These are phyloP conservation scores for Microcyclospora pomicola DNA, from an alignment of 2,329 filamentous ascomycete genomes.

Conservation along the genomic window DNA sequence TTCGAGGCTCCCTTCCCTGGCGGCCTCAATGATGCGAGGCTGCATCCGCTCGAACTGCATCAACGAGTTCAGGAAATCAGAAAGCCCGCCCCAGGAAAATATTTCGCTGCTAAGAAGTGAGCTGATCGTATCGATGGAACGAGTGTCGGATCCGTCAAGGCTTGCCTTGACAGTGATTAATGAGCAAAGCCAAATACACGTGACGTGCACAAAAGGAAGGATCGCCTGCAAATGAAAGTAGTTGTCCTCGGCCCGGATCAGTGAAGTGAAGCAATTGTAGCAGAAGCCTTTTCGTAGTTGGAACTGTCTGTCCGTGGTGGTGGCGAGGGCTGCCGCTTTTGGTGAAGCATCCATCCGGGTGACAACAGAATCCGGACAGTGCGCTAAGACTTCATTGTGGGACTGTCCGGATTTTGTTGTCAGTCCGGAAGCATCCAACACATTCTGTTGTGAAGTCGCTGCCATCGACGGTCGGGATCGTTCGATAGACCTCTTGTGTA, in stretches of 20 bases:
- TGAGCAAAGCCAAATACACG: constrained; percentile 44
- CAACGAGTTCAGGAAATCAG: constrained; percentile 40
- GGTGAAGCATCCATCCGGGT: too few relatives aligned
- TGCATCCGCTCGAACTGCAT: constrained; percentile 12
- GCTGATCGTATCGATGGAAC: constrained; percentile 17
- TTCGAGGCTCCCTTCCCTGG: too few relatives aligned
- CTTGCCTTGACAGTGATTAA: constrained; percentile 7
- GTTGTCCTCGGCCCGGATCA: background rate
- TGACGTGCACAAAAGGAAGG: constrained; percentile 48
- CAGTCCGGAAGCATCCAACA: constrained; percentile 2
- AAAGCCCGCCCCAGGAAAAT: constrained; percentile 42
- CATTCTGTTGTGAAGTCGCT: background rate
- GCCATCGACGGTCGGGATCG: constrained; percentile 23
- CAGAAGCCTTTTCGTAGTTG: background rate
- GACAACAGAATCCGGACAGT: too few relatives aligned
- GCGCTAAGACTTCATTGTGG: too few relatives aligned
- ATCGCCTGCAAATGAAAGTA: constrained; percentile 36
- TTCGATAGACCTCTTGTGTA: constrained; percentile 4
- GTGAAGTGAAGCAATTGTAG: background rate
- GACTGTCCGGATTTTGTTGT: too few relatives aligned
- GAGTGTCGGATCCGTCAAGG: constrained; percentile 7
- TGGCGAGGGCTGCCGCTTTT: too few relatives aligned
- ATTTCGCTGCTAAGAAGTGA: constrained; percentile 15
- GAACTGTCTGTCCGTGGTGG: too few relatives aligned
- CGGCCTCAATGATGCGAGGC: too few relatives aligned